Evolutionary conservation across 306 rosid species (phyloP).

Genomic region (Myrica gale): DNA sequence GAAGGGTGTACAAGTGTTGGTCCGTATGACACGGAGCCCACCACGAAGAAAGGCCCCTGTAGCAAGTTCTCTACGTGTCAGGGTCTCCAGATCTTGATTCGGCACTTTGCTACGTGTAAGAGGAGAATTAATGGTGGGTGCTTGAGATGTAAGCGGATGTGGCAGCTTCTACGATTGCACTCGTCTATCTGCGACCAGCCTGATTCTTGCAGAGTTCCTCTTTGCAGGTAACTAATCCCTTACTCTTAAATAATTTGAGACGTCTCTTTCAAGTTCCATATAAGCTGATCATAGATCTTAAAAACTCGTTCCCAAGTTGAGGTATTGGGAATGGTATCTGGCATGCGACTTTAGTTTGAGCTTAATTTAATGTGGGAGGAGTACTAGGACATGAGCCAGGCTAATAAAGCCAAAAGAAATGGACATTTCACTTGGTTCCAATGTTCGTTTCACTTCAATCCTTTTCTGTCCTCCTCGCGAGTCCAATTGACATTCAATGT

Average conservation of each 20-base stretch:
- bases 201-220: constrained; percentile 87
- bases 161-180: constrained; percentile 87
- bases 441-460: background rate
- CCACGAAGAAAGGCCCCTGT: constrained; percentile 55
- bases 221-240: constrained; percentile 62
- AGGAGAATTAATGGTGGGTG: constrained; percentile 58
- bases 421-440: too few relatives aligned
- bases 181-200: constrained; percentile 62
- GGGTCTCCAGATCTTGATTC: constrained; percentile 65
- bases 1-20: constrained; percentile 87
- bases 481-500: too few relatives aligned
- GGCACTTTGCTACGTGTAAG: constrained; percentile 69
- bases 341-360: too few relatives aligned
- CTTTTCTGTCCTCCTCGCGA: too few relatives aligned
- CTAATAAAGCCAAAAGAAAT: background rate
- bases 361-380: too few relatives aligned
- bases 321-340: too few relatives aligned
- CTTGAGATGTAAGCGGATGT: constrained; percentile 83
- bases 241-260: too few relatives aligned
- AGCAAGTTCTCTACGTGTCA: constrained; percentile 63
- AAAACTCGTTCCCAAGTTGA: too few relatives aligned
- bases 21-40: constrained; percentile 52
- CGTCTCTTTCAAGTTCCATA: too few relatives aligned
- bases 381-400: background rate
- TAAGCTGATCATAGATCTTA: too few relatives aligned